Evolutionary conservation across 768 basidiomycete species (phyloP), one percentile per base, ranked within the genome.

Genomic region (Pulveroboletus sp.): DNA sequence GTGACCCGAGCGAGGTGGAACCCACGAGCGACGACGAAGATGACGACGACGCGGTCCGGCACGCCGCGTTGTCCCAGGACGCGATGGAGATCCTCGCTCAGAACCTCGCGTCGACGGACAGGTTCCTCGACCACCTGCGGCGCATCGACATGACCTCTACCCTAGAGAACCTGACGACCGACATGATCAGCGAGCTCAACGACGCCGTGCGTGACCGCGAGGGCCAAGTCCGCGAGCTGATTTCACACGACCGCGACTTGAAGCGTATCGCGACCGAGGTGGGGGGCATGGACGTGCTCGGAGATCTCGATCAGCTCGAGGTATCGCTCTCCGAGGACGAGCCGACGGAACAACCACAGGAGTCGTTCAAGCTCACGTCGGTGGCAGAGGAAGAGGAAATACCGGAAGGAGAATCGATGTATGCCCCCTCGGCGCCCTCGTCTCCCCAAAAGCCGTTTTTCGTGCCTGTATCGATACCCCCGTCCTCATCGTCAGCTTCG

Each of bases 181-280:
- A 86, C 55, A 75, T 90, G 53, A 88, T 94, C 58, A 78, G 89
- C 31, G 76, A 79, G 30, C 76, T 93, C 51, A 86, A 91, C 66
- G 84, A 86, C 48, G 78, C 82, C 12, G 79, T 81, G 30, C 80
- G 83, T 40, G 84, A 89, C 58, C 79, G 91, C 49, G 91, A 93
- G 64, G 77, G 75, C 3, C 91, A 93, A 68, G 80, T 90, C 5
- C 83, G 91, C 44, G 87, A 83, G 60, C 68, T 93, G 45, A 70
- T 84, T 30, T 86, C 83, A 54, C 86, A 77, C 62, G 90, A 93
- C 60, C 79, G 89, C 45, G 85, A 92, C 67, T 81, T 93, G 61
- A 77, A 79, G 56, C 81, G 82, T 63, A 86, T 90, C 57, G 80
- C 83, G 2, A 81, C 78, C 5, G 89, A 91, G 65, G 79, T 88